Percentiles rank a stretch among this genome's conserved stretches.
Evolutionary conservation across 2,329 filamentous ascomycete genomes (phyloP).

Genomic region (Claviceps sp.): DNA sequence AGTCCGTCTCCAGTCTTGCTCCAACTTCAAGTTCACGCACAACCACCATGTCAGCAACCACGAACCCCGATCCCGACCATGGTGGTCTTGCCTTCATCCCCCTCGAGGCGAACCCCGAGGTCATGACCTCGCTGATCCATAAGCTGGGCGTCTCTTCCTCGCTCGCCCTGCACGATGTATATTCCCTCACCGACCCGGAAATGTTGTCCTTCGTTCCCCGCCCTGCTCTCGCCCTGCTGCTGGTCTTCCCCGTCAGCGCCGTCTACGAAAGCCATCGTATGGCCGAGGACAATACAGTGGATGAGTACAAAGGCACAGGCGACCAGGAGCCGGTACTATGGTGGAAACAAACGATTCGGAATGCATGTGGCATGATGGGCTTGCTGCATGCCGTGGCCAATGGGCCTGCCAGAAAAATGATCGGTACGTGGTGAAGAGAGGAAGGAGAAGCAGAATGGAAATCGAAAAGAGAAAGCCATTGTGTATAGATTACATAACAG

Average conservation of each 20-base stretch:
- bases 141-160: conserved; percentile 69
- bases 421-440: conserved; percentile 28
- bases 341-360: conserved; percentile 91
- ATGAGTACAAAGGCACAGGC: conserved; percentile 56
- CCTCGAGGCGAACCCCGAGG: conserved; percentile 66
- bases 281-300: conserved; percentile 52
- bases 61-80: conserved; percentile 26
- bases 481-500: not conserved
- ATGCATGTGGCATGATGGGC: conserved; percentile 85
- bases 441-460: not conserved
- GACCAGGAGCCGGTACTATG: conserved; percentile 66
- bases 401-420: conserved; percentile 50
- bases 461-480: not conserved
- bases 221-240: conserved; percentile 73
- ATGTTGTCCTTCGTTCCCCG: conserved; percentile 79
- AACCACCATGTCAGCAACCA: conserved; percentile 19
- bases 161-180: conserved; percentile 80
- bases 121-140: conserved; percentile 74
- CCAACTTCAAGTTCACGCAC: not conserved
- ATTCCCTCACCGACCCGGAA: conserved; percentile 73
- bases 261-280: conserved; percentile 66
- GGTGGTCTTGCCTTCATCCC: conserved; percentile 39
- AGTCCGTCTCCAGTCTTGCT: not conserved
- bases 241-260: conserved; percentile 77
- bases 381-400: conserved; percentile 74